phyloP scores from a whole-genome alignment of 176 grass and related monocot genomes.

The Aegilops tauschii region DNA sequence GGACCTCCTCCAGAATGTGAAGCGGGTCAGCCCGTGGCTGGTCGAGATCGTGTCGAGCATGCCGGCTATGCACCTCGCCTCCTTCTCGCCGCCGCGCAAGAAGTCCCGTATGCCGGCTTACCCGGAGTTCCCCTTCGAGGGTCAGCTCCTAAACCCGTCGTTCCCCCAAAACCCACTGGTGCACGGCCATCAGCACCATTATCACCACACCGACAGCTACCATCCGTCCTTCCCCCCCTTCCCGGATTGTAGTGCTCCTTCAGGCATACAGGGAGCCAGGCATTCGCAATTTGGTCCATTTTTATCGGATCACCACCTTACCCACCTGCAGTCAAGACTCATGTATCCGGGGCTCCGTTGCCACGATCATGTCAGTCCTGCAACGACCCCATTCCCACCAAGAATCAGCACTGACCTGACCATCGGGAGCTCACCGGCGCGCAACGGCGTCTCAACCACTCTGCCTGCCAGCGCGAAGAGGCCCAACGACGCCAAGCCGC shows the following conservation, averaged over 20 bases:
- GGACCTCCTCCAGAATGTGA: constrained; percentile 89
- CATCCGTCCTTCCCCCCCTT: constrained; percentile 43
- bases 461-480: constrained; percentile 31
- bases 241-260: constrained; percentile 54
- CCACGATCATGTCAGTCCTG: neutral
- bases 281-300: constrained; percentile 71
- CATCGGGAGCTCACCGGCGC: constrained; percentile 23
- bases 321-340: constrained; percentile 58
- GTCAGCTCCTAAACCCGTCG: constrained; percentile 41
- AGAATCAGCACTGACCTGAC: constrained; percentile 49
- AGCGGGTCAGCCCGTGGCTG: constrained; percentile 88
- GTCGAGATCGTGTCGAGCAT: constrained; percentile 86
- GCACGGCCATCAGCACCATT: constrained; percentile 13
- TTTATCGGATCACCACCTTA: constrained; percentile 68
- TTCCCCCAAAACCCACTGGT: constrained; percentile 35
- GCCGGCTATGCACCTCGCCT: constrained; percentile 65
- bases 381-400: neutral
- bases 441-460: constrained; percentile 12
- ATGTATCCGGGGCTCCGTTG: constrained; percentile 26
- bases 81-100: constrained; percentile 68
- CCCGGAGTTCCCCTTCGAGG: constrained; percentile 65
- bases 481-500: constrained; percentile 29
- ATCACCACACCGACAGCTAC: neutral
- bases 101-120: constrained; percentile 44
- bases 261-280: constrained; percentile 99